Conservation (phyloP, 169 alveolate species). For the Plasmodium vivax region DNA sequence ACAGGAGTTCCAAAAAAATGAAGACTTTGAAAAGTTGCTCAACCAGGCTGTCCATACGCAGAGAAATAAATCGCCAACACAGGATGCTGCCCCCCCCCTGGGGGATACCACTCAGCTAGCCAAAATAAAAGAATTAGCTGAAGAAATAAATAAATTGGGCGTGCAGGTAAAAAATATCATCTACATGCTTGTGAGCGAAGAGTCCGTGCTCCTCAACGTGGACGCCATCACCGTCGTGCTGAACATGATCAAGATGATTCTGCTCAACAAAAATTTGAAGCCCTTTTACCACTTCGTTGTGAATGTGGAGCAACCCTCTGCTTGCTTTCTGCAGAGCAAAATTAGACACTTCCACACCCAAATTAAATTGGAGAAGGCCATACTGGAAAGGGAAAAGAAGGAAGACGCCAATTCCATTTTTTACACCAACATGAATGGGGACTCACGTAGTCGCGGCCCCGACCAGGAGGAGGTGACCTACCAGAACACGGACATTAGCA, state of each 20-base stretch:
- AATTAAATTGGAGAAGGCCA: slow-evolving; percentile 45
- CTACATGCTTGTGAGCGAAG: slow-evolving; percentile 38
- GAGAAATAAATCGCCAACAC: background rate
- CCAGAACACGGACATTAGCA: background rate
- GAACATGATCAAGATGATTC: slow-evolving; percentile 61
- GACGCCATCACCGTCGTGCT: slow-evolving; percentile 68
- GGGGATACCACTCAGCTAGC: background rate
- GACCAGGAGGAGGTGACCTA: background rate
- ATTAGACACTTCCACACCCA: slow-evolving; percentile 49
- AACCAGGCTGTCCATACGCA: background rate
- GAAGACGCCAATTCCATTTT: background rate
- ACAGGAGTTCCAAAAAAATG: background rate
- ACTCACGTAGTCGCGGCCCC: background rate
- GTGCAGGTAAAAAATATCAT: slow-evolving; percentile 52
- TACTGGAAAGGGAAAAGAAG: slow-evolving; percentile 15
- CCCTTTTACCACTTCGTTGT: slow-evolving; percentile 35
- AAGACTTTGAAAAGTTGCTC: background rate
- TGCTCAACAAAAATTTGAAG: slow-evolving; percentile 42
- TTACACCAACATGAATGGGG: background rate
- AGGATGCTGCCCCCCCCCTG: background rate
- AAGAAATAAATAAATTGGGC: slow-evolving; percentile 44
- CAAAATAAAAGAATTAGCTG: background rate
- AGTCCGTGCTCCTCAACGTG: slow-evolving; percentile 38
- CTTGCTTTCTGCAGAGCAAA: slow-evolving; percentile 70
- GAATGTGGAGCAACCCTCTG: slow-evolving; percentile 23